A percentile compares a stretch with the other conserved stretches of the same genome.
Conservation (phyloP, 192 early-diverging fungal genomes). For the Rhizophagus clarus region DNA sequence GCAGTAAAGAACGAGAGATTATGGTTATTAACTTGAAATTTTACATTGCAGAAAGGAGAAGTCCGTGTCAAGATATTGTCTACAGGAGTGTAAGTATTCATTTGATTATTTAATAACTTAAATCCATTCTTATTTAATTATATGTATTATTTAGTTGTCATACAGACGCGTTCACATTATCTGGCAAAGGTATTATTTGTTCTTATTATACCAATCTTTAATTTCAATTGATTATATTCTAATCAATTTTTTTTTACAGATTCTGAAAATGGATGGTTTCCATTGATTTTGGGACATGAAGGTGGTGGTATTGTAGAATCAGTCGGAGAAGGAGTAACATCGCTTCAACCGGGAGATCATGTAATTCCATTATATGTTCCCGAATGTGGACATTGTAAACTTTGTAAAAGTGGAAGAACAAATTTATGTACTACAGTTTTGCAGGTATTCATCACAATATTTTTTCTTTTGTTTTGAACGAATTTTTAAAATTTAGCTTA, state of each 20-base stretch:
- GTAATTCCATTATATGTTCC: conserved; percentile 93
- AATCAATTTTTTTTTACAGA: conserved; percentile 41
- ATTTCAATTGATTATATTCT: background rate
- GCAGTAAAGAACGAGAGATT: background rate
- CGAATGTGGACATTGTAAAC: conserved; percentile 93
- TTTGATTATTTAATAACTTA: conserved; percentile 28
- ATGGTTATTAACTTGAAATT: background rate
- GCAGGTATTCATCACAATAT: conserved; percentile 54
- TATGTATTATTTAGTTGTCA: conserved; percentile 63
- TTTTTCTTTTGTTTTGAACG: background rate
- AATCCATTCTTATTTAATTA: background rate
- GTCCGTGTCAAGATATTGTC: conserved; percentile 90
- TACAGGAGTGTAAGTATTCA: conserved; percentile 74
- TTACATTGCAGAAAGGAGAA: conserved; percentile 58
- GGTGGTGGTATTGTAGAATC: conserved; percentile 95
- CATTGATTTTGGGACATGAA: conserved; percentile 94
- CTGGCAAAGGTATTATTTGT: conserved; percentile 59
- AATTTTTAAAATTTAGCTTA: background rate
- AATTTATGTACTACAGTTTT: conserved; percentile 94
- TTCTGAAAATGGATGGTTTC: conserved; percentile 81
- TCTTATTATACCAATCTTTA: too few species aligned
- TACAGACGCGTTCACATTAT: conserved; percentile 93
- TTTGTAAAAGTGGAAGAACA: conserved; percentile 95
- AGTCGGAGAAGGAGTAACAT: conserved; percentile 93
- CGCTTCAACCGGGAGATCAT: conserved; percentile 88